These are phyloP conservation scores for Starmerella vaccinii DNA, from an alignment of 805 yeast genomes.

Conservation along the genomic window DNA sequence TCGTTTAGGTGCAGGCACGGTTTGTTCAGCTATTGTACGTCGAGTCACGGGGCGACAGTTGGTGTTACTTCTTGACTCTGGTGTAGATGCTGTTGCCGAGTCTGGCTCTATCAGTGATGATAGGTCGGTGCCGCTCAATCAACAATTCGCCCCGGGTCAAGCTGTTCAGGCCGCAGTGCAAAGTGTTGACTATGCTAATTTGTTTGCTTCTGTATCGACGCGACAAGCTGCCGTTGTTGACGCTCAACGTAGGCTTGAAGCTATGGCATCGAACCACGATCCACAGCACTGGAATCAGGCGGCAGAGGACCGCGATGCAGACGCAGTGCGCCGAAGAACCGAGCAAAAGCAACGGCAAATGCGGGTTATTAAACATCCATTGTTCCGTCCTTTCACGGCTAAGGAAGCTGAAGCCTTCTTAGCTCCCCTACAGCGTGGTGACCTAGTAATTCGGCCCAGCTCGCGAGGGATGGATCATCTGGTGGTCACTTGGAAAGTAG, in stretches of 20 bases:
- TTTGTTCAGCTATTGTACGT: constrained; percentile 65
- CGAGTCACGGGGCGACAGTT: constrained; percentile 46
- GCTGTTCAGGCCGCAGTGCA: constrained; percentile 76
- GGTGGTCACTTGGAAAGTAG: constrained; percentile 94
- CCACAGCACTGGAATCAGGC: constrained; percentile 67
- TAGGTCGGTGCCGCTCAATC: constrained; percentile 24
- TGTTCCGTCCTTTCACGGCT: constrained; percentile 71
- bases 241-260: constrained; percentile 35
- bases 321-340: constrained; percentile 57
- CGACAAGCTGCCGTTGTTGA: constrained; percentile 52
- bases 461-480: constrained; percentile 79
- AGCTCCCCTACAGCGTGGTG: constrained; percentile 84
- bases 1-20: constrained; percentile 54
- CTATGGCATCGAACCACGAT: constrained; percentile 35
- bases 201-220: constrained; percentile 66
- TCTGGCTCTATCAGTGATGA: constrained; percentile 32
- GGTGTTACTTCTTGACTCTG: constrained; percentile 44
- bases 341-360: constrained; percentile 58
- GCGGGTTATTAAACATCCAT: constrained; percentile 82
- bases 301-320: constrained; percentile 50
- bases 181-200: constrained; percentile 59
- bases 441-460: constrained; percentile 87
- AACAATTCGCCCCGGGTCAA: constrained; percentile 44
- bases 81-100: constrained; percentile 46
- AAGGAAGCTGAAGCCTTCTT: constrained; percentile 86